These are phyloP conservation scores for Neoboletus subvelutipes DNA, from an alignment of 768 basidiomycete species.

Conservation along the genomic window DNA sequence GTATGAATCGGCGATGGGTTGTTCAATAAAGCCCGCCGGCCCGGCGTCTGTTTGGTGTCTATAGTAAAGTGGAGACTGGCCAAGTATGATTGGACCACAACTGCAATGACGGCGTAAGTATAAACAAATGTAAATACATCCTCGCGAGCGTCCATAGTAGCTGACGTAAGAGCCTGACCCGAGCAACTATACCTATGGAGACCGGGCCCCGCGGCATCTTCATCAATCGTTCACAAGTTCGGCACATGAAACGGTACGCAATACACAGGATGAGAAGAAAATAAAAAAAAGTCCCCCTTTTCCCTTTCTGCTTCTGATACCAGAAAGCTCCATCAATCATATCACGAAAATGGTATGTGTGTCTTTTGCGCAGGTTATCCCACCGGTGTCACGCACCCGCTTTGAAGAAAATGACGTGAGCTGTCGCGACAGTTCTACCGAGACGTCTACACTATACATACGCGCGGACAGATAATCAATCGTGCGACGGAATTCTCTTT, in stretches of 20 bases:
- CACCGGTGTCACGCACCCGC: background rate
- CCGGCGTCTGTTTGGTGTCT: background rate
- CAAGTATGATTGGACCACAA: no score
- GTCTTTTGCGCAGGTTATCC: background rate
- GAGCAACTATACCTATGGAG: background rate
- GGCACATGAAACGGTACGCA: constrained; percentile 4
- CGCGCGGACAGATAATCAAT: background rate
- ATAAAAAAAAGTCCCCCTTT: no score
- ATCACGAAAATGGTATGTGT: background rate
- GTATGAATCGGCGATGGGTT: background rate
- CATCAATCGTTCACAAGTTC: background rate
- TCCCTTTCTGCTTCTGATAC: background rate
- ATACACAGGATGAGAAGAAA: no score
- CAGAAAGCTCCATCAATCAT: background rate
- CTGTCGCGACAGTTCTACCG: background rate
- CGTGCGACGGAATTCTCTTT: background rate
- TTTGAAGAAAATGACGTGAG: constrained; percentile 1
- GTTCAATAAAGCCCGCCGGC: background rate
- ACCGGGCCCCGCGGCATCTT: background rate
- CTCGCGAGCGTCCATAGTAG: no score
- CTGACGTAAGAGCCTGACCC: background rate
- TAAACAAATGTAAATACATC: no score
- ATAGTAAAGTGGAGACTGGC: no score
- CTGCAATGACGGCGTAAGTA: no score
- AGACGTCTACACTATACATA: background rate